phyloP scores from a whole-genome alignment of 2,329 filamentous ascomycete species.

The Fusarium sp. region DNA sequence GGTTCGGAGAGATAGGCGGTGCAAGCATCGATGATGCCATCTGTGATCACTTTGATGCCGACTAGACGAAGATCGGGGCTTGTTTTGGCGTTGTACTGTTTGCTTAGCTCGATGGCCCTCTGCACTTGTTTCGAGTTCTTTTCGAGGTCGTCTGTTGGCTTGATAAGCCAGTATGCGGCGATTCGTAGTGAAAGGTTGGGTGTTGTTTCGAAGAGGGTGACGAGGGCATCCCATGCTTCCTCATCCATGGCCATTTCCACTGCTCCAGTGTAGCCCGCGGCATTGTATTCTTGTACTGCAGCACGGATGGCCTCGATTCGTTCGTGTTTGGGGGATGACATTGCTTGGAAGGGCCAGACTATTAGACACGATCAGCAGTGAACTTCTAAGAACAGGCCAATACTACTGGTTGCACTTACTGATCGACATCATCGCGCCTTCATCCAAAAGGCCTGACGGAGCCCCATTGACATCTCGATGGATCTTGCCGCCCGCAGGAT shows the following conservation, averaged over 20 bases:
- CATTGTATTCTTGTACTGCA: constrained; percentile 65
- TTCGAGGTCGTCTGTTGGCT: constrained; percentile 55
- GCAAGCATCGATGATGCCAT: constrained; percentile 74
- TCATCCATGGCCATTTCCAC: constrained; percentile 75
- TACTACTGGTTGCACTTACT: constrained; percentile 62
- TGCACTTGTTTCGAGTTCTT: constrained; percentile 63
- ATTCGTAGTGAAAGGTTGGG: constrained; percentile 59
- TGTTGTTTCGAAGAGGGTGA: constrained; percentile 56
- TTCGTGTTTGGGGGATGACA: constrained; percentile 61
- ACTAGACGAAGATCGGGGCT: constrained; percentile 63
- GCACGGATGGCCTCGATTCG: constrained; percentile 63
- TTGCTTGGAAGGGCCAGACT: constrained; percentile 65
- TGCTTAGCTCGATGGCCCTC: constrained; percentile 62
- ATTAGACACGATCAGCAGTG: background rate
- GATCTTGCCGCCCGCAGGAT: constrained; percentile 67
- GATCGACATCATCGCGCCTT: constrained; percentile 47
- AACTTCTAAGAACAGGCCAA: constrained; percentile 60
- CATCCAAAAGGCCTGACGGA: constrained; percentile 64
- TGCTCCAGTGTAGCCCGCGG: constrained; percentile 68
- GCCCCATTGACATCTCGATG: constrained; percentile 63
- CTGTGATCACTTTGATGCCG: constrained; percentile 74
- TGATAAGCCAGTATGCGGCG: constrained; percentile 70
- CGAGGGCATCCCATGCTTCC: constrained; percentile 66
- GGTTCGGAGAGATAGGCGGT: constrained; percentile 72
- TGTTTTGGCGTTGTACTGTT: constrained; percentile 51